These are phyloP conservation scores for Apiospora arundinis DNA, from an alignment of 2,329 filamentous ascomycete species.

Conservation along the genomic window DNA sequence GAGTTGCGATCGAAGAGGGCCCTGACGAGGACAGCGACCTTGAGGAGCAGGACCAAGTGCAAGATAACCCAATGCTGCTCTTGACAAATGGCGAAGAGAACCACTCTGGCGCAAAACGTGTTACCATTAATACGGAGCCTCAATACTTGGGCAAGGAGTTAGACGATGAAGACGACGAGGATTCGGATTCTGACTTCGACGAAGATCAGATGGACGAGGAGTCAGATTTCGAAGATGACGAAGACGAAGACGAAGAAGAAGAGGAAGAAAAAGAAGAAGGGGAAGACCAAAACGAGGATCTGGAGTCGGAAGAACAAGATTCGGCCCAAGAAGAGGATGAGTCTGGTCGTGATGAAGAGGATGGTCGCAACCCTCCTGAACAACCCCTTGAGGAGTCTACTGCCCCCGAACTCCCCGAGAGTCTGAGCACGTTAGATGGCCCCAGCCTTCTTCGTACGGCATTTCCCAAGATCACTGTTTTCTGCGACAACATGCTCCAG, in stretches of 20 bases:
- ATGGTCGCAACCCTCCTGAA: not conserved
- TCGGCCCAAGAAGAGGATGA: constrained; percentile 40
- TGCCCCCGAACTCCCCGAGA: not conserved
- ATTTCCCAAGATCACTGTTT: constrained; percentile 37
- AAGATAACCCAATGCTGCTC: constrained; percentile 36
- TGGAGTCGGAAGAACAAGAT: constrained; percentile 45
- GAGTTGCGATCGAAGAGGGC: constrained; percentile 47
- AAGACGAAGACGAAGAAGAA: not conserved
- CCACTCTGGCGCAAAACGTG: not conserved
- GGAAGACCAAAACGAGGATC: constrained; percentile 26
- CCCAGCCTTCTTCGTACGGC: constrained; percentile 47
- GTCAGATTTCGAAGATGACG: not conserved
- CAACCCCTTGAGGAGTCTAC: constrained; percentile 18
- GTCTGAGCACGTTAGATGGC: constrained; percentile 40
- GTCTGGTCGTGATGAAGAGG: not conserved
- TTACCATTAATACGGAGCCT: not conserved
- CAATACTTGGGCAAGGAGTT: not conserved
- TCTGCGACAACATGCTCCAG: not conserved
- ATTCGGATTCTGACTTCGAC: not conserved
- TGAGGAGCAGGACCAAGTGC: constrained; percentile 36
- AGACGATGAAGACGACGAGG: constrained; percentile 13
- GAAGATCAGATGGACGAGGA: not conserved
- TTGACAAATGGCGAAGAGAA: constrained; percentile 40
- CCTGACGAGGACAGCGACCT: constrained; percentile 29
- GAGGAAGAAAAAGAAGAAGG: constrained; percentile 21